Base-by-base conservation (phyloP, 1,284 basidiomycete genomes). In the Cyathus olla region DNA sequence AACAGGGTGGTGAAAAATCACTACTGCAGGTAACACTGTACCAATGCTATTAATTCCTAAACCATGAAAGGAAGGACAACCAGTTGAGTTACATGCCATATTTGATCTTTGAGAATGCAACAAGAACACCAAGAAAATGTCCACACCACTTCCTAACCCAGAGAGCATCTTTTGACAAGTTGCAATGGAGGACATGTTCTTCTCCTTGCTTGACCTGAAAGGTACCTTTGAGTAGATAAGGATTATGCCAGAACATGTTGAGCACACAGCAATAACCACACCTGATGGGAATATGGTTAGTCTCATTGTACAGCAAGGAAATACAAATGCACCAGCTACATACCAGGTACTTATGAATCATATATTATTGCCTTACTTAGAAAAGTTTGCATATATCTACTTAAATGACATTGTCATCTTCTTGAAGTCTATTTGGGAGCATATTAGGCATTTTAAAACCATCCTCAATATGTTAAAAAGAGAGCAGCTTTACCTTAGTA, bases 251-350 rank as follows among this genome's bases (percentile, higher is more conserved):
- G 72, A 76, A 24, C 71, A 81, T 48, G 71, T 80, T 13, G 56
- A 0, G 54, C 42, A 57, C 0, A 64, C 67, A 0, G 53, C 68
- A 0, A 70, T 80, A 0, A 70, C 69, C 0, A 77, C 71, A 0
- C 75, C 76, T 0, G 68, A 76, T 55, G 73, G 79, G 0, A 80
- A 74, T 13, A 78, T 80, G 73, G 61, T 72, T 0, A 79, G 78
- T 24, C 49, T 57, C 0, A 70, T 78, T 0, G 70, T 82, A 28
- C 75, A 76, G 8, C 68, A 24, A 1, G 67, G 76, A 0, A 72
- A 78, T 24, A 74, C 73, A 15, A 63, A 56, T 21, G 40, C 57
- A 19, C 49, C 57, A 21, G 51, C 39, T 4, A 59, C 50, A 4
- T 59, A 39, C 26, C 57, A 52, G 31, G 27, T 26, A 35, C 21